Conservation (phyloP, 352 stramenopile genomes). For the Phytophthora aleatoria region DNA sequence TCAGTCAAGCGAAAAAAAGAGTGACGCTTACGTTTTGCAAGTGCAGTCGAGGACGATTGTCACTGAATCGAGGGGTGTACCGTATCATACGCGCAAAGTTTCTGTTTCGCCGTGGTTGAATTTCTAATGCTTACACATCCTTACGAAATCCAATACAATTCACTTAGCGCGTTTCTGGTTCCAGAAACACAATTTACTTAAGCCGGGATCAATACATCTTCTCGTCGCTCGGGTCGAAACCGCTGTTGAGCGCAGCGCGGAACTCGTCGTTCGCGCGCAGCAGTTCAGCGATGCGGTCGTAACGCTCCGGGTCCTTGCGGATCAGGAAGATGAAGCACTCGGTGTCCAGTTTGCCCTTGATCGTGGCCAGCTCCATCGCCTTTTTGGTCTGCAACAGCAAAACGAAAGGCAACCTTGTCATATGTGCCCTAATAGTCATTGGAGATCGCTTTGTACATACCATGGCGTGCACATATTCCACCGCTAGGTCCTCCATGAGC, state of each 20-base stretch:
- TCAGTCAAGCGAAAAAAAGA: slow-evolving; percentile 8
- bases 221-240: slow-evolving; percentile 88
- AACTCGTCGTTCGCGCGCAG: slow-evolving; percentile 88
- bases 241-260: slow-evolving; percentile 84
- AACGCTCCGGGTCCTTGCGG: slow-evolving; percentile 82
- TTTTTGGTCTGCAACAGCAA: slow-evolving; percentile 74
- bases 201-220: slow-evolving; percentile 76
- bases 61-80: slow-evolving; percentile 11
- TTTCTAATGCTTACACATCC: slow-evolving; percentile 27
- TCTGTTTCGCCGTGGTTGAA: neutral
- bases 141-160: slow-evolving; percentile 19
- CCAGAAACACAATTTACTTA: slow-evolving; percentile 16
- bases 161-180: slow-evolving; percentile 17
- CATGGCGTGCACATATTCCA: slow-evolving; percentile 85
- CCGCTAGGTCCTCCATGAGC: slow-evolving; percentile 87
- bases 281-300: slow-evolving; percentile 83
- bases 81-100: slow-evolving; percentile 2
- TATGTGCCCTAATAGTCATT: neutral
- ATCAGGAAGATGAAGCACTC: slow-evolving; percentile 92
- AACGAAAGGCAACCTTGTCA: slow-evolving; percentile 4
- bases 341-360: slow-evolving; percentile 87
- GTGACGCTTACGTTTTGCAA: slow-evolving; percentile 13
- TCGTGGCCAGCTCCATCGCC: slow-evolving; percentile 75
- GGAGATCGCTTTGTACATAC: slow-evolving; percentile 36
- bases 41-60: neutral